Evolutionary conservation across 108 stramenopile species (phyloP).

Genomic region (Nitzschia inconspicua): DNA sequence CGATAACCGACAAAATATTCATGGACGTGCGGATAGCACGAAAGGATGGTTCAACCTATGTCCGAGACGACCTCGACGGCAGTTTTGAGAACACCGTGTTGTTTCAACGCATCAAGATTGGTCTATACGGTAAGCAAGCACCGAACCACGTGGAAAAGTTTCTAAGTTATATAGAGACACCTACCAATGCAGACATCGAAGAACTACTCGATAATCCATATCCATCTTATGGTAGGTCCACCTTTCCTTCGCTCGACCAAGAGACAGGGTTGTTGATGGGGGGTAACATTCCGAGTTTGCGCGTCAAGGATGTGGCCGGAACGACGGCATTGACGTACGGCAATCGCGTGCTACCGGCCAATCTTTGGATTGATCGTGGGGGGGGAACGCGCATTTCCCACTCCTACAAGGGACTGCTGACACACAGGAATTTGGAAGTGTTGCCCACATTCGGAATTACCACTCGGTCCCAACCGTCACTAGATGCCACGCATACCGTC

Average conservation of each 20-base stretch:
- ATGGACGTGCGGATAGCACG: slow-evolving; percentile 81
- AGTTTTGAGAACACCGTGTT: slow-evolving; percentile 62
- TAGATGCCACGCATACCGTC: slow-evolving; percentile 71
- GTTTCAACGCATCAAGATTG: slow-evolving; percentile 52
- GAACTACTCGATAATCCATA: slow-evolving; percentile 50
- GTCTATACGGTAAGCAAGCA: slow-evolving; percentile 59
- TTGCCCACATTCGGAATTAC: slow-evolving; percentile 80
- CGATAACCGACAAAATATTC: slow-evolving; percentile 66
- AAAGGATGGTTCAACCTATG: slow-evolving; percentile 78
- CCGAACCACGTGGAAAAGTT: slow-evolving; percentile 65
- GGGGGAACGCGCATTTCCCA: slow-evolving; percentile 40
- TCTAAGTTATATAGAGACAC: slow-evolving; percentile 50
- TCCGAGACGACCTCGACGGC: slow-evolving; percentile 51
- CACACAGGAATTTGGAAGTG: slow-evolving; percentile 68
- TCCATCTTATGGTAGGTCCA: slow-evolving; percentile 59
- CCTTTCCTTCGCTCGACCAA: slow-evolving; percentile 58
- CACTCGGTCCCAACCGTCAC: slow-evolving; percentile 42
- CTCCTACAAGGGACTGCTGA: slow-evolving; percentile 57
- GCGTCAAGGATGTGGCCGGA: slow-evolving; percentile 57
- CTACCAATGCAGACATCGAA: neutral
- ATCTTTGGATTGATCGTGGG: slow-evolving; percentile 70
- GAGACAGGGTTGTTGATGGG: slow-evolving; percentile 66
- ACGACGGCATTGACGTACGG: slow-evolving; percentile 62
- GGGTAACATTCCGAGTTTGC: slow-evolving; percentile 69
- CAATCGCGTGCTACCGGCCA: slow-evolving; percentile 55